phyloP scores from a whole-genome alignment of 495 filamentous ascomycete species.

The Aspergillus funiculosus region DNA sequence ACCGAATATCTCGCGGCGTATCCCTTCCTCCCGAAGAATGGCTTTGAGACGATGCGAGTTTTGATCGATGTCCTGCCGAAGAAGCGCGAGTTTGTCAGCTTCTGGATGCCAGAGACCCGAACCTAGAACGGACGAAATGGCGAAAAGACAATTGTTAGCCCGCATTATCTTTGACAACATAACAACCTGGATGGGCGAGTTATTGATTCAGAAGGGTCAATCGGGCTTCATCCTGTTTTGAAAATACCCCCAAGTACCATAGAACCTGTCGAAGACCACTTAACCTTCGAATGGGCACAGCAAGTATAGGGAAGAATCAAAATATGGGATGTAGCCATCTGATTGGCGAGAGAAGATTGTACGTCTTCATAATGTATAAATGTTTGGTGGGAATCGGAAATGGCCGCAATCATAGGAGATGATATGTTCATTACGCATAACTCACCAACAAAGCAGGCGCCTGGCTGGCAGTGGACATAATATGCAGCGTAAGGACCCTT shows the following conservation, averaged over 20 bases:
- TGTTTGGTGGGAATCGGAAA: not conserved
- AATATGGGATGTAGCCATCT: no score
- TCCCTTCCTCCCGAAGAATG: slow-evolving; percentile 50
- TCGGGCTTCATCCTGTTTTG: no score
- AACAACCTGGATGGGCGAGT: no score
- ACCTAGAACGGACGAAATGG: no score
- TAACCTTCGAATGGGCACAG: no score
- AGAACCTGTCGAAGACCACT: no score
- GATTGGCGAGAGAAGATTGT: no score
- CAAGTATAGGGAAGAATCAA: no score
- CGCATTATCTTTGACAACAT: not conserved
- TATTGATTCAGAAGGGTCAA: no score
- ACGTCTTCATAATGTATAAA: no score
- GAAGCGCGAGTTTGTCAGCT: slow-evolving; percentile 48
- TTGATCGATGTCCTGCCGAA: slow-evolving; percentile 70
- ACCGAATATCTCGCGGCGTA: slow-evolving; percentile 60
- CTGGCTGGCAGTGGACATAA: slow-evolving; percentile 63
- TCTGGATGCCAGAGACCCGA: slow-evolving; percentile 78
- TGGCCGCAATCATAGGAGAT: not conserved
- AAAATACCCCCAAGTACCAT: no score
- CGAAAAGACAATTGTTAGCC: no score
- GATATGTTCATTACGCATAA: slow-evolving; percentile 11
- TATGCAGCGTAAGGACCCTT: slow-evolving; percentile 85
- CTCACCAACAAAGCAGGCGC: slow-evolving; percentile 57
- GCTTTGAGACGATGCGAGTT: slow-evolving; percentile 59